phyloP scores from a whole-genome alignment of 805 yeast genomes.

The Wickerhamomyces chaumierensis region DNA sequence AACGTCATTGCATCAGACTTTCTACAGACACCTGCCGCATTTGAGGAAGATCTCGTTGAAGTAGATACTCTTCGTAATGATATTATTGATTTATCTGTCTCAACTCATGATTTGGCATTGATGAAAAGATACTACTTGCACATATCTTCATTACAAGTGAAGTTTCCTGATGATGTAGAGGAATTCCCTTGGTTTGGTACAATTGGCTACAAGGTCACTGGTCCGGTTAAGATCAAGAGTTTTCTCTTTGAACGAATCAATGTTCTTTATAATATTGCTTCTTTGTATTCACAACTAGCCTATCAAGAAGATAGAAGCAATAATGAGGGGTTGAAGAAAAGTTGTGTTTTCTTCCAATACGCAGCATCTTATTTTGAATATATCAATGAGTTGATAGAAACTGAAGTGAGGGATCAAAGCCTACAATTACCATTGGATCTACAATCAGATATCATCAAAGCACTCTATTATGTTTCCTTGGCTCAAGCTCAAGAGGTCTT shows the following conservation, averaged over 20 bases:
- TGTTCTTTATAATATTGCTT: conserved; percentile 58
- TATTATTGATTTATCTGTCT: conserved; percentile 24
- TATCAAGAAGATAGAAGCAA: conserved; percentile 28
- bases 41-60: conserved; percentile 29
- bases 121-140: conserved; percentile 36
- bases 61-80: conserved; percentile 33
- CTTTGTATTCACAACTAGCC: conserved; percentile 50
- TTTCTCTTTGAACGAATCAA: conserved; percentile 51
- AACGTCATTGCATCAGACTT: conserved; percentile 37
- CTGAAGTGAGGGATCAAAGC: conserved; percentile 5
- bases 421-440: conserved; percentile 32
- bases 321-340: conserved; percentile 45
- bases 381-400: conserved; percentile 43
- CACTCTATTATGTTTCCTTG: conserved; percentile 42
- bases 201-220: conserved; percentile 41
- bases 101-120: conserved; percentile 24
- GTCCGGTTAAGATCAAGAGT: conserved; percentile 35
- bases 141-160: conserved; percentile 31
- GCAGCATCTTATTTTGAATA: conserved; percentile 67
- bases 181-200: conserved; percentile 69
- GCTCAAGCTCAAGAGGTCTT: conserved; percentile 85
- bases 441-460: conserved; percentile 35
- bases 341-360: conserved; percentile 55
- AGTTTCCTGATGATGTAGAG: conserved; percentile 53
- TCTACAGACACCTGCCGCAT: conserved; percentile 31